Percentiles rank a stretch among this genome's conserved stretches.
Conservation (phyloP, 495 filamentous ascomycete genomes). For the Neurospora sp. region DNA sequence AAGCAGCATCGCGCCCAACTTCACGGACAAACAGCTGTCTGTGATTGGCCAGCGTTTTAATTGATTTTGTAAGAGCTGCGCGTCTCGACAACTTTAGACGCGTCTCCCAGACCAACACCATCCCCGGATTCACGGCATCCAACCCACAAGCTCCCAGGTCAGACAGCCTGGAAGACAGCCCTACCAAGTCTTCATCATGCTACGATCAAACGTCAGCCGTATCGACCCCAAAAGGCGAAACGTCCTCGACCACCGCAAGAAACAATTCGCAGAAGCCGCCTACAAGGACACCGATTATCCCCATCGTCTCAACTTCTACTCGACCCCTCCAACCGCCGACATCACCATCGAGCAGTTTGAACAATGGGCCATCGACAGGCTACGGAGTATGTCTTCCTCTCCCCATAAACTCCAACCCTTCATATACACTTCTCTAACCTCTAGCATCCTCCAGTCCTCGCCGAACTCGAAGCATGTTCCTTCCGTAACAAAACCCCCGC, state of each 20-base stretch:
- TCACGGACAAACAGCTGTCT: not conserved
- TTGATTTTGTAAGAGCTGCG: not conserved
- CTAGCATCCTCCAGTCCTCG: conserved; percentile 53
- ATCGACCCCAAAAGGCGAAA: conserved; percentile 73
- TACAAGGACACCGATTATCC: conserved; percentile 70
- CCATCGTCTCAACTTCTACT: conserved; percentile 87
- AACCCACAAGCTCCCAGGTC: not conserved
- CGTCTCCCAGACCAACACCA: not conserved
- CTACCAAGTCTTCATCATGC: conserved; percentile 44
- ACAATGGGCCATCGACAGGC: conserved; percentile 94
- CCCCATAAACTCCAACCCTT: too few species aligned
- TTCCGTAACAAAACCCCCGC: conserved; percentile 77
- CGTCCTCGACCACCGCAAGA: conserved; percentile 67
- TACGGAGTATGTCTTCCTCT: conserved; percentile 48
- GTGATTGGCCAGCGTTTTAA: not conserved
- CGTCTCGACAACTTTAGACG: not conserved
- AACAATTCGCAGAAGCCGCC: conserved; percentile 65
- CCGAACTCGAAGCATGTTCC: conserved; percentile 89
- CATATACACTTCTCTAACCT: not conserved
- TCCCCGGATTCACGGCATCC: not conserved
- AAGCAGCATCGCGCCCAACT: not conserved
- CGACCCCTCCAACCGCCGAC: conserved; percentile 76
- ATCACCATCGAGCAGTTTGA: conserved; percentile 97
- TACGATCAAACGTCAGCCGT: conserved; percentile 59
- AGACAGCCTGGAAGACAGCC: not conserved